These are phyloP conservation scores for Cladosporium sp. DNA, from an alignment of 2,329 filamentous ascomycete genomes.

Conservation along the genomic window DNA sequence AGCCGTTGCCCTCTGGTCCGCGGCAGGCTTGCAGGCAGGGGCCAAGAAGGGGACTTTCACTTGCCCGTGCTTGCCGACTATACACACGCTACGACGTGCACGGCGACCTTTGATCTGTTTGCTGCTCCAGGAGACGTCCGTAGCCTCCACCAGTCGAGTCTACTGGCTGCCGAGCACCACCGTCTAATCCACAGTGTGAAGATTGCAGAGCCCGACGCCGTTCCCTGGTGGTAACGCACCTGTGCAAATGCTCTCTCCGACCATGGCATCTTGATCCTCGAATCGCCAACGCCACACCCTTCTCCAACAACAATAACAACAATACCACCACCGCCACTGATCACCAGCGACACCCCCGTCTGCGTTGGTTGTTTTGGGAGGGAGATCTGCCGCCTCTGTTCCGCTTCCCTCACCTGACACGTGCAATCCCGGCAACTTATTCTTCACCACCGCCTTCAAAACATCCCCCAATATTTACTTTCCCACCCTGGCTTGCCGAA, in stretches of 20 bases:
- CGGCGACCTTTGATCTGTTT: background rate
- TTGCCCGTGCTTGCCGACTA: background rate
- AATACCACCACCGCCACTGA: constrained; percentile 1
- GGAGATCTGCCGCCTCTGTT: background rate
- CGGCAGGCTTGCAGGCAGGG: background rate
- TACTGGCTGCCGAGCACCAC: background rate
- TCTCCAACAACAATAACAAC: background rate
- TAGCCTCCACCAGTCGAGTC: background rate
- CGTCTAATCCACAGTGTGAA: background rate
- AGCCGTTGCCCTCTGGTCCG: background rate
- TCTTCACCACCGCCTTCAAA: constrained; percentile 6
- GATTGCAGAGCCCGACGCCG: background rate
- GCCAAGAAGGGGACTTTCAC: constrained; percentile 1
- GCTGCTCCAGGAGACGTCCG: background rate
- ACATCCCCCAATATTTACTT: background rate
- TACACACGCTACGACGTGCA: constrained; percentile 2
- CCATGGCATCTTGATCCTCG: constrained; percentile 12
- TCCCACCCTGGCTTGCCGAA: constrained; percentile 1
- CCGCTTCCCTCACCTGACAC: constrained; percentile 1
- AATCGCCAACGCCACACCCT: background rate
- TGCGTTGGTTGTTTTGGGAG: background rate
- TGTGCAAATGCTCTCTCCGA: background rate
- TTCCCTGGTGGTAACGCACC: background rate
- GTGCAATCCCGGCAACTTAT: background rate
- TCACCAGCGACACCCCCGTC: background rate